Percentiles rank a stretch among this genome's conserved stretches.
phyloP scores from a whole-genome alignment of 306 rosid species.

The Benincasa hispida region DNA sequence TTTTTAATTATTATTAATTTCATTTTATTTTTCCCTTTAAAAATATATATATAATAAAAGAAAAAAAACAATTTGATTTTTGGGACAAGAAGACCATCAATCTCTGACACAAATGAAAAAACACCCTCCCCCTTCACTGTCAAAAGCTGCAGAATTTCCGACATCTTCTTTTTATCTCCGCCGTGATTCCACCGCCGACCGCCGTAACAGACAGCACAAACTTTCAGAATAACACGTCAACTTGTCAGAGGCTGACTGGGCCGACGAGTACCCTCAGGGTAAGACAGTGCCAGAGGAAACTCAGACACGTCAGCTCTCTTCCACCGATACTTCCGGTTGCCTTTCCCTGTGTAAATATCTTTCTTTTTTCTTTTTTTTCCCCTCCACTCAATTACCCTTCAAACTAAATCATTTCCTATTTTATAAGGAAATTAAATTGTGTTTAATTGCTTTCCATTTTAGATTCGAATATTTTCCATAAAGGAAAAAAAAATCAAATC shows the following conservation, averaged over 20 bases:
- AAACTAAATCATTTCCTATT: not conserved
- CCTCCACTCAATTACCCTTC: not conserved
- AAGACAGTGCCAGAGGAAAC: not conserved
- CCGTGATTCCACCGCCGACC: slow-evolving; percentile 9
- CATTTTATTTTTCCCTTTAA: not conserved
- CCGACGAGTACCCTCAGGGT: not conserved
- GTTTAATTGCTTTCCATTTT: not conserved
- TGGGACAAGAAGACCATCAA: not conserved
- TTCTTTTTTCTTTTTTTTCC: not conserved
- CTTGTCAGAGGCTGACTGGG: not conserved
- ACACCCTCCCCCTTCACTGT: not conserved
- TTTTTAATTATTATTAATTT: not conserved
- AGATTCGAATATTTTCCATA: not conserved
- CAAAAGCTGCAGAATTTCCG: slow-evolving; percentile 5
- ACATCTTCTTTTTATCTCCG: slow-evolving; percentile 1
- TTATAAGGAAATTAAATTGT: not conserved
- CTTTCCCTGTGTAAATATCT: not conserved
- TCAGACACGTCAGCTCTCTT: not conserved
- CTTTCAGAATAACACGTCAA: slow-evolving; percentile 7
- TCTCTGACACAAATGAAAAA: not conserved
- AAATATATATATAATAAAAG: not conserved
- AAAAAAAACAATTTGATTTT: not conserved
- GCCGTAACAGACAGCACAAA: slow-evolving; percentile 2
- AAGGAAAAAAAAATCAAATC: not conserved
- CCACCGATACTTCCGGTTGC: slow-evolving; percentile 6